phyloP scores from a whole-genome alignment of 2,329 filamentous ascomycete species.

The Scedosporium aurantiacum region DNA sequence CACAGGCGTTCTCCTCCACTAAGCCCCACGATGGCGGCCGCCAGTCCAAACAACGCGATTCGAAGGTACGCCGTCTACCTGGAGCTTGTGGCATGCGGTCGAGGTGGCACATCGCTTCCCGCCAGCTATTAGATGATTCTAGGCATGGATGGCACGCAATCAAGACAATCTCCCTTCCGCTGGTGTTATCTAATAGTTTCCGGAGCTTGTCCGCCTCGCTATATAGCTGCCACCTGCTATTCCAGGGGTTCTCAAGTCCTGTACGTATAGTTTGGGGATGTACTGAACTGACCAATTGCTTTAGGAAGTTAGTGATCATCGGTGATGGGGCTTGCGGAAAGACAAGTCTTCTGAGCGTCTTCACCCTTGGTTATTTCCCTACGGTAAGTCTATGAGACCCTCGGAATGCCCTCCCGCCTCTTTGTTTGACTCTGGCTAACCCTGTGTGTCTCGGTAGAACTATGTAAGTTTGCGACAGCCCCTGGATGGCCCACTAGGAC shows the following conservation, averaged over 20 bases:
- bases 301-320: constrained; percentile 91
- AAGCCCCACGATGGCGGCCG: constrained; percentile 28
- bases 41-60: constrained; percentile 46
- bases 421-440: constrained; percentile 15
- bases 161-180: background rate
- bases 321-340: constrained; percentile 97
- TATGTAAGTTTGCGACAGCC: constrained; percentile 36
- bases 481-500: too few relatives aligned
- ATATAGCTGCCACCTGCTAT: background rate
- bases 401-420: constrained; percentile 6
- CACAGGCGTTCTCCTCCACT: background rate
- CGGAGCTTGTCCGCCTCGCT: background rate
- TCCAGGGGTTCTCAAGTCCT: background rate
- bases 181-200: background rate
- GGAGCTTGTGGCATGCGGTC: background rate
- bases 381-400: constrained; percentile 53
- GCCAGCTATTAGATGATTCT: too few relatives aligned
- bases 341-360: constrained; percentile 93
- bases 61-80: constrained; percentile 43
- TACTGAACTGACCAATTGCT: background rate
- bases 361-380: constrained; percentile 95
- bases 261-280: background rate
- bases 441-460: constrained; percentile 30
- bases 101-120: background rate
- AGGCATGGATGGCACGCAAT: background rate